Percentiles rank a stretch among this genome's conserved stretches.
phyloP scores from a whole-genome alignment of 257 asterid species.

The Fraxinus americana region DNA sequence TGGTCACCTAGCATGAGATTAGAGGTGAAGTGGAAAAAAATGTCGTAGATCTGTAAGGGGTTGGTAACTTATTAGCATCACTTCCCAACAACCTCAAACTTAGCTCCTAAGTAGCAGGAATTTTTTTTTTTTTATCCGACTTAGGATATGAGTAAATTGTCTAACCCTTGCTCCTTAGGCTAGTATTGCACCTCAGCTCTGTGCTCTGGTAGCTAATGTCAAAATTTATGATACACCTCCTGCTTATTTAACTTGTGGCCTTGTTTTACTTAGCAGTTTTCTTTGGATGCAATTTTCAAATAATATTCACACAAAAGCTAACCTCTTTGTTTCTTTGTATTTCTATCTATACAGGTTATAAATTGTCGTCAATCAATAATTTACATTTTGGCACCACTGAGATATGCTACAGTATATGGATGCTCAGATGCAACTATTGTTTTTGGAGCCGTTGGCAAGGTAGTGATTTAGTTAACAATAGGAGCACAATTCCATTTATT shows the following conservation, averaged over 20 bases:
- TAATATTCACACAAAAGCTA: conserved; percentile 20
- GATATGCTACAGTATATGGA: conserved; percentile 85
- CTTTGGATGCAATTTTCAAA: conserved; percentile 13
- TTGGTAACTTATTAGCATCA: conserved; percentile 1
- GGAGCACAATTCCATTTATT: conserved; percentile 14
- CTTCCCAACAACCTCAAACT: not conserved
- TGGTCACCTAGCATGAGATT: conserved; percentile 16
- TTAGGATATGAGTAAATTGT: not conserved
- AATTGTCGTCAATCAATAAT: conserved; percentile 96
- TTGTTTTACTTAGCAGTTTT: not conserved
- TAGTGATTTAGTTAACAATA: conserved; percentile 33
- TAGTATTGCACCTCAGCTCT: conserved; percentile 7
- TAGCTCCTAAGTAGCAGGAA: not conserved
- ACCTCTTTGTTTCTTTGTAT: conserved; percentile 21
- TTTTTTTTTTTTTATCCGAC: not conserved
- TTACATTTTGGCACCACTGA: conserved; percentile 84
- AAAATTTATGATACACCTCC: not conserved
- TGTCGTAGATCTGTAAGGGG: conserved; percentile 1
- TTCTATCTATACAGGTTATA: conserved; percentile 54
- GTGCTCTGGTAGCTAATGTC: conserved; percentile 2
- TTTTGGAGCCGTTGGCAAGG: conserved; percentile 50
- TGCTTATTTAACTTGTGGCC: conserved; percentile 6
- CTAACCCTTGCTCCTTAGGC: not conserved
- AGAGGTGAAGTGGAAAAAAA: conserved; percentile 1
- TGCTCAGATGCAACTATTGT: conserved; percentile 76